Percentiles rank a stretch among this genome's conserved stretches.
Conservation (phyloP, 768 basidiomycete species). For the Suillus sp. region DNA sequence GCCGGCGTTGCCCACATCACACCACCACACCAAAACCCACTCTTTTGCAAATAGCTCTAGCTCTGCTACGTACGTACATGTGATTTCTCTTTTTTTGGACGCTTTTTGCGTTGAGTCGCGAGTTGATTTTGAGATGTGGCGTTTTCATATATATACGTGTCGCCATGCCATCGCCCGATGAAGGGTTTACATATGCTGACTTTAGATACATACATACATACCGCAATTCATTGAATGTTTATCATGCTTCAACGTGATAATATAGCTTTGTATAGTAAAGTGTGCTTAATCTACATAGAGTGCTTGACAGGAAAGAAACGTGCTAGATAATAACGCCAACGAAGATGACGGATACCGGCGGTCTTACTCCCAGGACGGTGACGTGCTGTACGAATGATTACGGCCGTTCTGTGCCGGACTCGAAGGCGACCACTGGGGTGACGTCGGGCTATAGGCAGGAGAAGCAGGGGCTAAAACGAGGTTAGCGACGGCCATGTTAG, state of each 20-base stretch:
- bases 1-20: constrained; percentile 14
- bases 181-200: constrained; percentile 10
- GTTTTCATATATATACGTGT: neutral
- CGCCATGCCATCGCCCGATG: neutral
- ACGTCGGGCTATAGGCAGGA: constrained; percentile 84
- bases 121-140: neutral
- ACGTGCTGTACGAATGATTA: constrained; percentile 46
- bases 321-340: constrained; percentile 23
- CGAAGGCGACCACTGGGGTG: constrained; percentile 81
- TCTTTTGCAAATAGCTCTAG: constrained; percentile 15
- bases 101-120: constrained; percentile 7
- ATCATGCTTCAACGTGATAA: neutral
- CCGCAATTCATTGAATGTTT: constrained; percentile 4
- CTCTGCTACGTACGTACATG: constrained; percentile 15
- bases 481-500: constrained; percentile 14
- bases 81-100: constrained; percentile 17
- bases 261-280: constrained; percentile 26
- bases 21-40: constrained; percentile 11
- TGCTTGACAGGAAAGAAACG: constrained; percentile 29
- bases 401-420: constrained; percentile 67
- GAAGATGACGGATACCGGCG: constrained; percentile 10
- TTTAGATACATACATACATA: constrained; percentile 11
- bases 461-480: constrained; percentile 68
- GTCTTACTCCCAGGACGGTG: constrained; percentile 54
- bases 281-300: constrained; percentile 39